Evolutionary conservation across 2,329 filamentous ascomycete species (phyloP).

Genomic region (Aulographum hederae): DNA sequence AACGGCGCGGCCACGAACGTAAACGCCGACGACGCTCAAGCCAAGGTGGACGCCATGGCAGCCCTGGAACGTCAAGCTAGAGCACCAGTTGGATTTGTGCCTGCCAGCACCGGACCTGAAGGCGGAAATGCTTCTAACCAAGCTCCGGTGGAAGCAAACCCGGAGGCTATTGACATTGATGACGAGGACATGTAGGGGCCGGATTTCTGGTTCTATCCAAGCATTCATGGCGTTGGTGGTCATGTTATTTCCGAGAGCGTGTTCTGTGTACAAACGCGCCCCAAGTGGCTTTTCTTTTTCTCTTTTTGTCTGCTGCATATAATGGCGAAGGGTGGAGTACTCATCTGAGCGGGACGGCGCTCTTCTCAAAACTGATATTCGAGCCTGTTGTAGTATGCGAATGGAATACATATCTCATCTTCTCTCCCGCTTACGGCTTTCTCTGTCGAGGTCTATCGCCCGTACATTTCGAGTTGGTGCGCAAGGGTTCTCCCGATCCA

Average conservation of each 20-base stretch:
- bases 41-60: conserved; percentile 82
- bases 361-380: no score
- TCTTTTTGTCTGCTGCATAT: background rate
- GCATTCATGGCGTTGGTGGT: background rate
- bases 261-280: background rate
- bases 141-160: conserved; percentile 41
- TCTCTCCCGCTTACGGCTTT: no score
- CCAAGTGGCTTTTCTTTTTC: background rate
- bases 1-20: conserved; percentile 22
- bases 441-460: no score
- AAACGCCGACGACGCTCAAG: conserved; percentile 31
- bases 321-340: no score
- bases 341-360: no score
- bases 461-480: no score
- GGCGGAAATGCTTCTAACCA: conserved; percentile 32
- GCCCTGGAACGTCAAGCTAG: conserved; percentile 74
- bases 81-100: conserved; percentile 79
- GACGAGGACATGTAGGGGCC: conserved; percentile 19
- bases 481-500: no score
- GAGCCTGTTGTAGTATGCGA: background rate
- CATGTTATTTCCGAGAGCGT: background rate
- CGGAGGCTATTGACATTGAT: conserved; percentile 72
- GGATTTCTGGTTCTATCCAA: no score
- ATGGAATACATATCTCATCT: background rate
- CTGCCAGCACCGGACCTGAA: conserved; percentile 58